Evolutionary conservation across 1,284 basidiomycete genomes (phyloP).

Genomic region (Paramarasmius palmivorus): DNA sequence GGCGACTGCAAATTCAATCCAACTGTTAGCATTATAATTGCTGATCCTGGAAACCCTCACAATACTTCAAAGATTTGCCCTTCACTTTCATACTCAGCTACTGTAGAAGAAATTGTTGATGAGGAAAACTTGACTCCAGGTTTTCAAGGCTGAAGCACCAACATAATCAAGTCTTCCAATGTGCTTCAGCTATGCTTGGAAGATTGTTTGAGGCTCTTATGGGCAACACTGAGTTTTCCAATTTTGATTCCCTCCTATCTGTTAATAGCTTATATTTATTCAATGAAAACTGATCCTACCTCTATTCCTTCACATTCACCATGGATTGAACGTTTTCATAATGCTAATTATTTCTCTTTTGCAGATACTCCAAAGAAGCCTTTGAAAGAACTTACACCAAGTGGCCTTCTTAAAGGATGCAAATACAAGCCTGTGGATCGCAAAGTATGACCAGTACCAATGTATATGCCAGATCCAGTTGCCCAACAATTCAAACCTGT

Average conservation of each 20-base stretch:
- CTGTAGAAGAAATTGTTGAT: conserved; percentile 10
- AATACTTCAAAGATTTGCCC: conserved; percentile 1
- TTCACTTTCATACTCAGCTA: not conserved
- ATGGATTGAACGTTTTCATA: not conserved
- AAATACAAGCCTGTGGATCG: conserved; percentile 30
- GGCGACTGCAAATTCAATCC: conserved; percentile 5
- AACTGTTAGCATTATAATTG: conserved; percentile 8
- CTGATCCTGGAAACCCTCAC: conserved; percentile 8
- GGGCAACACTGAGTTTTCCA: conserved; percentile 16
- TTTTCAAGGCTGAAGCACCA: conserved; percentile 17
- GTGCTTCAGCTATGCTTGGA: conserved; percentile 16
- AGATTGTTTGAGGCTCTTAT: conserved; percentile 17
- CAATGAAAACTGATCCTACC: not conserved
- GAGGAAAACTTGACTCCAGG: too few species aligned
- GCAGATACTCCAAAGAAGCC: conserved; percentile 2
- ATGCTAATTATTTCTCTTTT: too few species aligned
- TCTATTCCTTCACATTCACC: not conserved
- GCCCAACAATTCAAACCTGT: conserved; percentile 25
- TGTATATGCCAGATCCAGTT: conserved; percentile 26
- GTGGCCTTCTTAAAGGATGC: not conserved
- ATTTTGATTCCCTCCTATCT: conserved; percentile 14
- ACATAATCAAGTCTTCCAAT: conserved; percentile 9
- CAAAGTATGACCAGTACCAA: conserved; percentile 31
- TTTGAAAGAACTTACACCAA: too few species aligned
- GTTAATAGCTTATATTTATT: conserved; percentile 14